Conservation (phyloP, 768 basidiomycete genomes). For the Coprinopsis cinerea region DNA sequence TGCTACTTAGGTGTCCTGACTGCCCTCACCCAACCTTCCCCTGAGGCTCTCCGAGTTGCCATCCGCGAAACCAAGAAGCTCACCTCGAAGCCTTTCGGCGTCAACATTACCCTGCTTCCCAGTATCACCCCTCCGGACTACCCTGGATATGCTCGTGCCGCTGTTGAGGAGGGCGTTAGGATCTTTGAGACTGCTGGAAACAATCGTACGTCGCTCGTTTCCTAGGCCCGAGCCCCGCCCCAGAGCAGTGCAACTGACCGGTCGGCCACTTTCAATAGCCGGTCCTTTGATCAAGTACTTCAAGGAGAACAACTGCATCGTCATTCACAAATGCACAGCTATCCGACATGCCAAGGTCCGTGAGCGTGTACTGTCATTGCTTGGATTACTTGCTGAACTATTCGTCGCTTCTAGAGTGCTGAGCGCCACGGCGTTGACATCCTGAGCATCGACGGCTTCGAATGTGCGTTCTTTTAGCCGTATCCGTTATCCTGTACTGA, state of each 20-base stretch:
- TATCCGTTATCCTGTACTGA: not conserved
- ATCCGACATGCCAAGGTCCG: slow-evolving; percentile 77
- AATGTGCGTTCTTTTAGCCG: slow-evolving; percentile 54
- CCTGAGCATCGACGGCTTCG: slow-evolving; percentile 86
- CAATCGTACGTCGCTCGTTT: slow-evolving; percentile 73
- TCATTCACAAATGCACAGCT: slow-evolving; percentile 89
- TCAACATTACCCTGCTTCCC: slow-evolving; percentile 84
- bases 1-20: slow-evolving; percentile 62
- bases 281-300: slow-evolving; percentile 74
- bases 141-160: slow-evolving; percentile 71
- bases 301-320: slow-evolving; percentile 69
- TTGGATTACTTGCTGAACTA: not conserved
- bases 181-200: slow-evolving; percentile 94
- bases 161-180: slow-evolving; percentile 81
- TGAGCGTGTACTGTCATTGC: not conserved
- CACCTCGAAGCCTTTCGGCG: slow-evolving; percentile 75
- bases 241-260: too few species aligned
- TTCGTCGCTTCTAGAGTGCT: slow-evolving; percentile 34
- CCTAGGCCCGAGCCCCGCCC: too few species aligned
- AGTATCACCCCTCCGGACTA: slow-evolving; percentile 90
- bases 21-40: slow-evolving; percentile 82
- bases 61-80: slow-evolving; percentile 71
- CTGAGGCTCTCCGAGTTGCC: slow-evolving; percentile 72
- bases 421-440: slow-evolving; percentile 80
- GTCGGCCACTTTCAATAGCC: slow-evolving; percentile 44